Base-by-base conservation (phyloP, 371 early-diverging fungal genomes). In the Mortierella sp. region DNA sequence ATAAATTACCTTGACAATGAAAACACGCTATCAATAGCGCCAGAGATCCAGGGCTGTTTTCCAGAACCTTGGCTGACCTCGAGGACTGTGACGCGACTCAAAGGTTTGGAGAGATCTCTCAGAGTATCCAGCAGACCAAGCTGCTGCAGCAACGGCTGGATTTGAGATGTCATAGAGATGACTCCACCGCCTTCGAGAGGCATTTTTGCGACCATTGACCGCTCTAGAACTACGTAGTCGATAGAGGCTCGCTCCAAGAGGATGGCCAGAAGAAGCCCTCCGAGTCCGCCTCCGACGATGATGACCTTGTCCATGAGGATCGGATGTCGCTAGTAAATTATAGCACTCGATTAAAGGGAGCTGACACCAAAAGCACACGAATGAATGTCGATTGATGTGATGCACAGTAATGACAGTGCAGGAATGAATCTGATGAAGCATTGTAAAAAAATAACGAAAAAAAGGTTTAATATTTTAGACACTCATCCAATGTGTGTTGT, bases 301-400 rank as follows among this genome's bases (percentile, higher is more conserved):
- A 66, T 44, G 26, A 72, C 55, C 30, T 57, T 51, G 6, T 72
- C 72, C 72, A 72, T 72, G n/a, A n/a, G n/a, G n/a, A n/a, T n/a
- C n/a, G n/a, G n/a, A n/a, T n/a, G n/a, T n/a, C n/a, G n/a, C n/a
- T n/a, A n/a, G n/a, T n/a, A n/a, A n/a, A n/a, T n/a, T n/a, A n/a
- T n/a, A n/a, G n/a, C n/a, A n/a, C n/a, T n/a, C n/a, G n/a, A n/a
- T n/a, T n/a, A n/a, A n/a, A n/a, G n/a, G n/a, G n/a, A n/a, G n/a
- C n/a, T n/a, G n/a, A n/a, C n/a, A n/a, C n/a, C n/a, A n/a, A n/a
- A n/a, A n/a, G n/a, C n/a, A n/a, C n/a, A n/a, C n/a, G n/a, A n/a
- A n/a, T n/a, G n/a, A n/a, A n/a, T n/a, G n/a, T n/a, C n/a, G n/a
- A n/a, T n/a, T n/a, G n/a, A n/a, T n/a, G n/a, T n/a, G n/a, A n/a